phyloP scores from a whole-genome alignment of 257 asterid species.

The Solanum clarkiae region DNA sequence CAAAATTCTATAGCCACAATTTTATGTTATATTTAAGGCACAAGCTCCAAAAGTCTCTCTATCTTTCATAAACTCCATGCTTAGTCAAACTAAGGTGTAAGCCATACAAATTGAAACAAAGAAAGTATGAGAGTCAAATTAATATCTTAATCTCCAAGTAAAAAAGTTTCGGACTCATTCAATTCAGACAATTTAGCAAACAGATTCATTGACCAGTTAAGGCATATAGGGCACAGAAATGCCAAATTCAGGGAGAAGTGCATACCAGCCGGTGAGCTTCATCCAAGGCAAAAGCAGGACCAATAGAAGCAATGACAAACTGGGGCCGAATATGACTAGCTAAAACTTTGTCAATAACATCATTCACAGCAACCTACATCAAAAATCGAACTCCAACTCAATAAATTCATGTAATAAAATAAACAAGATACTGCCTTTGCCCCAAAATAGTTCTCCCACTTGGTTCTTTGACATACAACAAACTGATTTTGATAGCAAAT shows the following conservation, averaged over 20 bases:
- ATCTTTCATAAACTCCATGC: neutral
- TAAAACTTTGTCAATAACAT: slow-evolving; percentile 61
- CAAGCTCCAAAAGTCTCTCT: neutral
- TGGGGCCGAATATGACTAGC: slow-evolving; percentile 74
- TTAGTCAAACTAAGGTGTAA: neutral
- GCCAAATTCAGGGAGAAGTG: neutral
- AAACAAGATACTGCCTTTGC: neutral
- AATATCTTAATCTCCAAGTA: neutral
- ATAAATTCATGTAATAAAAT: neutral
- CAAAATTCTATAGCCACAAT: neutral
- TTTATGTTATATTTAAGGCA: neutral
- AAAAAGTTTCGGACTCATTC: neutral
- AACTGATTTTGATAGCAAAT: neutral
- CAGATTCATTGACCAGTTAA: neutral
- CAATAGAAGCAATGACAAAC: slow-evolving; percentile 60
- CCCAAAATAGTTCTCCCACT: neutral
- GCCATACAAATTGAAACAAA: neutral
- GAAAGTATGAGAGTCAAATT: neutral
- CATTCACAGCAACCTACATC: slow-evolving; percentile 62
- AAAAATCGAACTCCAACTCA: neutral
- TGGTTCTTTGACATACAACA: neutral
- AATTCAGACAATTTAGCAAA: neutral
- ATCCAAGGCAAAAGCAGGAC: slow-evolving; percentile 33
- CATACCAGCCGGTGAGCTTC: slow-evolving; percentile 43
- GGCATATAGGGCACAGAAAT: neutral